Evolutionary conservation across 2,329 filamentous ascomycete genomes (phyloP), one percentile per base, ranked within the genome.

Genomic region (Botrytis deweyae): DNA sequence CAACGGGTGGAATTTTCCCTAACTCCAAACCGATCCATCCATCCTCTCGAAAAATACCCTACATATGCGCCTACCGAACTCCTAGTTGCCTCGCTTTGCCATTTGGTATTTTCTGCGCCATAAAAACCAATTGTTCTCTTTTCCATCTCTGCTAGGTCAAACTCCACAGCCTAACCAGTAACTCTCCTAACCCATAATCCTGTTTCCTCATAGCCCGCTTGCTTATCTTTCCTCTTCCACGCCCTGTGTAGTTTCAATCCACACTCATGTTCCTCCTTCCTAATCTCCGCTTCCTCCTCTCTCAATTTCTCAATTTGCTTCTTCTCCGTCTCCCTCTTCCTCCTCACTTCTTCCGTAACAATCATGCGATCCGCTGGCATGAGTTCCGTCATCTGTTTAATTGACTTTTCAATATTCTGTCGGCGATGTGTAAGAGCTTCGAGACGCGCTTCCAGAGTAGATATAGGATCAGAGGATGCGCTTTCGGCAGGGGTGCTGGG

Each of bases 171-270:
- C 49, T 68, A 91, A 75, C 86, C 88, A 33, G 92, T 94, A 75
- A 94, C 91, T 76, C 93, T 87, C 79, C 91, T 88, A 68, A 97
- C 92, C 93, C 93, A 97, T 16, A 97, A 83, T 44, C 88, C 88
- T 0, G 90, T 91, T 18, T 88, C 89, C 79, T 93, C 90, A 78
- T 86, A 91, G 49, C 86, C 85, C 3, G 86, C 87, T 70, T 91
- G 87, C 76, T 91, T 88, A 78, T 95, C 92, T 78, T 90, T 86
- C 66, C 93, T 88, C 84, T 93, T 95, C 83, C 92, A 91, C 16
- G 92, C 91, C 36, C 92, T 85, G 80, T 93, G 89, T 72, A 96
- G 84, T 81, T 90, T 91, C 78, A 96, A 83, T 1, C 93, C 93
- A 61, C 95, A 83, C 73, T 96, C 92, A 79, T 95, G 92, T 82